These are phyloP conservation scores for Calycina herbarum DNA, from an alignment of 2,329 filamentous ascomycete genomes.

Conservation along the genomic window DNA sequence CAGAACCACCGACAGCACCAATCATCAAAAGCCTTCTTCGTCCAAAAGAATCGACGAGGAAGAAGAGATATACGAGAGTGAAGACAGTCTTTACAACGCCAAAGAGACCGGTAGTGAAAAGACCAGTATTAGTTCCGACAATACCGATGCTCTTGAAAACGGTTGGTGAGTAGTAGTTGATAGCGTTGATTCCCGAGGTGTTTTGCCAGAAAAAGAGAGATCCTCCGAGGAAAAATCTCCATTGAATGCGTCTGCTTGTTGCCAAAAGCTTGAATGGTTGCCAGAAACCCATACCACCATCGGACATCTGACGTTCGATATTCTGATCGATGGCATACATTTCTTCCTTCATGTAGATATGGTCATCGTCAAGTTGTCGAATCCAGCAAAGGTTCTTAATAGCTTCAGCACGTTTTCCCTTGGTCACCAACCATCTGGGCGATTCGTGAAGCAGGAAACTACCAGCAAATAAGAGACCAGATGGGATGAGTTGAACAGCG, in stretches of 20 bases:
- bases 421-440: conserved; percentile 68
- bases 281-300: conserved; percentile 72
- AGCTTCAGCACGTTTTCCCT: conserved; percentile 60
- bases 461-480: conserved; percentile 59
- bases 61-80: conserved; percentile 69
- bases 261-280: conserved; percentile 63
- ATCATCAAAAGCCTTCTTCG: conserved; percentile 64
- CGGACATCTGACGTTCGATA: conserved; percentile 61
- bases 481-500: conserved; percentile 64
- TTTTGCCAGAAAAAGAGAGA: conserved; percentile 82
- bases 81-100: conserved; percentile 72
- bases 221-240: conserved; percentile 71
- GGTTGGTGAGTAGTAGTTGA: conserved; percentile 73
- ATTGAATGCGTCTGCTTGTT: conserved; percentile 59
- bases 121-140: conserved; percentile 53
- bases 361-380: conserved; percentile 54
- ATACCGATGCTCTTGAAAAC: conserved; percentile 66
- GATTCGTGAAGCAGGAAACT: conserved; percentile 62
- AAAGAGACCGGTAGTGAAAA: conserved; percentile 73
- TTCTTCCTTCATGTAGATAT: conserved; percentile 73
- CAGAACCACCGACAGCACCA: conserved; percentile 61
- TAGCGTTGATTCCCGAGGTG: conserved; percentile 72
- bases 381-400: conserved; percentile 64
- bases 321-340: conserved; percentile 69
- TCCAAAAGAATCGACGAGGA: conserved; percentile 64